Conservation (phyloP, 2,329 filamentous ascomycete genomes). For the Fusarium papillatum region DNA sequence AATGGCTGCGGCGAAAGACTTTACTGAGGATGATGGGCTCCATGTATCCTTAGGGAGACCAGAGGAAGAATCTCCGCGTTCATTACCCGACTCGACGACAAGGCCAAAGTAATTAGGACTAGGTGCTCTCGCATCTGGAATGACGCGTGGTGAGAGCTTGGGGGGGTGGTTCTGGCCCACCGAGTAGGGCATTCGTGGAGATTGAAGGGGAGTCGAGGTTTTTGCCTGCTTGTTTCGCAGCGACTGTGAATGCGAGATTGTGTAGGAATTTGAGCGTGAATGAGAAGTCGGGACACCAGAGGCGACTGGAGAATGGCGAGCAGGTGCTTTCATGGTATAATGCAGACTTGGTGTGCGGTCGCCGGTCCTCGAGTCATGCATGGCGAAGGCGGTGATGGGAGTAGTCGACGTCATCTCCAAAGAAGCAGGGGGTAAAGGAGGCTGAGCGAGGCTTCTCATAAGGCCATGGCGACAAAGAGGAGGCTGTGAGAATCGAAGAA, state of each 20-base stretch:
- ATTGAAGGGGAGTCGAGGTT: constrained; percentile 65
- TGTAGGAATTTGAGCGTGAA: constrained; percentile 52
- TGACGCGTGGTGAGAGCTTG: constrained; percentile 59
- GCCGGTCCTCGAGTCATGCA: constrained; percentile 50
- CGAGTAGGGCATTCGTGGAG: constrained; percentile 65
- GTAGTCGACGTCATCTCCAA: constrained; percentile 44
- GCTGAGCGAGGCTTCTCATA: constrained; percentile 34
- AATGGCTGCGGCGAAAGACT: constrained; percentile 76
- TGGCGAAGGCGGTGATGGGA: constrained; percentile 41
- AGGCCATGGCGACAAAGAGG: constrained; percentile 34
- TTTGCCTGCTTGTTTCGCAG: constrained; percentile 56
- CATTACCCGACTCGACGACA: constrained; percentile 71
- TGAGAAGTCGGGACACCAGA: constrained; percentile 46
- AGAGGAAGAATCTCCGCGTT: constrained; percentile 75
- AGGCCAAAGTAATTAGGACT: constrained; percentile 94
- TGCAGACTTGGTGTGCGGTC: constrained; percentile 52
- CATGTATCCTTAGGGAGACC: constrained; percentile 78
- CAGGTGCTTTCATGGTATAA: constrained; percentile 62
- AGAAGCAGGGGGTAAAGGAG: constrained; percentile 27
- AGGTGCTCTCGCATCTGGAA: constrained; percentile 59
- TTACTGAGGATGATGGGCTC: constrained; percentile 79
- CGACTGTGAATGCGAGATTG: constrained; percentile 56
- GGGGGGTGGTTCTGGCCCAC: constrained; percentile 69
- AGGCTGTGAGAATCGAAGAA: not conserved
- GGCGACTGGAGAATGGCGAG: constrained; percentile 52